phyloP scores from a whole-genome alignment of 805 yeast genomes.

The Huiozyma sinensis region DNA sequence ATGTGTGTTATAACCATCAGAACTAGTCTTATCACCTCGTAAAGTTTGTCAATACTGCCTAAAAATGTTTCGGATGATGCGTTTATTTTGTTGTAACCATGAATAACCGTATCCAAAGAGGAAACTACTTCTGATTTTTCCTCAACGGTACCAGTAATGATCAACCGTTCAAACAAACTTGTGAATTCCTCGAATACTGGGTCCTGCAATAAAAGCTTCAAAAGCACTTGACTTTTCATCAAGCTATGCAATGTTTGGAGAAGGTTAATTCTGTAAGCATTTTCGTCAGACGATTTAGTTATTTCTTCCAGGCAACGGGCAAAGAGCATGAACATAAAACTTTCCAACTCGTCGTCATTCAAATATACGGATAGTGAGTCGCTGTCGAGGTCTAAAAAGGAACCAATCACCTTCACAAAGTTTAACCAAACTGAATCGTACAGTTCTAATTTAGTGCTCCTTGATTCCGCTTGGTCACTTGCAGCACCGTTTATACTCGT shows the following conservation, averaged over 20 bases:
- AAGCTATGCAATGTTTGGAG: constrained; percentile 45
- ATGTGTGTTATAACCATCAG: constrained; percentile 50
- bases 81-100: constrained; percentile 26
- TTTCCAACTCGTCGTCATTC: constrained; percentile 41
- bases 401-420: constrained; percentile 64
- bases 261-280: constrained; percentile 27
- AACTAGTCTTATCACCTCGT: constrained; percentile 66
- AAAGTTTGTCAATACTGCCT: constrained; percentile 62
- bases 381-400: constrained; percentile 44
- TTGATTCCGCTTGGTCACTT: background rate
- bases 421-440: constrained; percentile 56
- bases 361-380: constrained; percentile 37
- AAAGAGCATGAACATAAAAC: constrained; percentile 68
- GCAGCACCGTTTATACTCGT: constrained; percentile 18
- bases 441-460: constrained; percentile 22
- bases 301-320: constrained; percentile 76
- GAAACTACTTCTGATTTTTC: constrained; percentile 42
- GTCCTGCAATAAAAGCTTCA: constrained; percentile 51
- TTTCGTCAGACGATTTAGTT: constrained; percentile 31
- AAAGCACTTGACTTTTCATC: constrained; percentile 45
- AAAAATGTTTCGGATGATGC: constrained; percentile 34
- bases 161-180: constrained; percentile 63
- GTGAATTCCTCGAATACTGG: constrained; percentile 64
- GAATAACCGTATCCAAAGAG: constrained; percentile 48
- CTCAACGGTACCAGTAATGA: constrained; percentile 42